These are phyloP conservation scores for Hapsidospora chrysogenum DNA, from an alignment of 495 filamentous ascomycete genomes.

Conservation along the genomic window DNA sequence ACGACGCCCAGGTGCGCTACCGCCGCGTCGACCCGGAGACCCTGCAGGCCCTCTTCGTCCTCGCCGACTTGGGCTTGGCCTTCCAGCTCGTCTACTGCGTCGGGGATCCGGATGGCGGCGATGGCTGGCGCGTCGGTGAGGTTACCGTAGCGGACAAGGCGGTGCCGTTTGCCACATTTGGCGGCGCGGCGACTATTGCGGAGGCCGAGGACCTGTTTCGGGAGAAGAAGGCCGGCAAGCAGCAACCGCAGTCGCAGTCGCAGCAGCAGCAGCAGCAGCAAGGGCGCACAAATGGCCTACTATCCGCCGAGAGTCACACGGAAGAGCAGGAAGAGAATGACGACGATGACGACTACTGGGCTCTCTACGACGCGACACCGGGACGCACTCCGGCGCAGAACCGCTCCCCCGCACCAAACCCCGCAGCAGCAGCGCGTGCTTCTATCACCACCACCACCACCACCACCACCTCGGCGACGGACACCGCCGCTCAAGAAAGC, in stretches of 20 bases:
- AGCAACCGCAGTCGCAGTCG: background rate
- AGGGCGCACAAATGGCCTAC: conserved; percentile 3
- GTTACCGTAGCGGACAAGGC: conserved; percentile 40
- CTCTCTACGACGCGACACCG: conserved; percentile 76
- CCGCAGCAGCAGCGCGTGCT: no score
- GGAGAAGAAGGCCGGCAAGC: conserved; percentile 8
- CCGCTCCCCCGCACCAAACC: conserved; percentile 37
- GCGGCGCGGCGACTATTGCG: conserved; percentile 18
- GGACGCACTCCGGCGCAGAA: conserved; percentile 55
- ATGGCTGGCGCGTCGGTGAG: conserved; percentile 76
- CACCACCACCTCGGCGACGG: conserved; percentile 14
- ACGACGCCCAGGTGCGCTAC: conserved; percentile 49
- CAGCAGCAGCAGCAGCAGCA: background rate
- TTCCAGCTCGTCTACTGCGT: conserved; percentile 34
- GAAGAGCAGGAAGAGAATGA: conserved; percentile 35
- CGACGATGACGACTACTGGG: conserved; percentile 91
- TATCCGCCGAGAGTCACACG: conserved; percentile 8
- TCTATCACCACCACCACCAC: conserved; percentile 11
- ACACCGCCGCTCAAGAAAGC: conserved; percentile 31
- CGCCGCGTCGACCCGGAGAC: conserved; percentile 74
- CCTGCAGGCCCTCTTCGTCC: conserved; percentile 46
- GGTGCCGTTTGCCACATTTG: conserved; percentile 21
- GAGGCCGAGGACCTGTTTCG: conserved; percentile 27
- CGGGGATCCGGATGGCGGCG: conserved; percentile 46
- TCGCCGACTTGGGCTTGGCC: conserved; percentile 37